Base-by-base conservation (phyloP, 352 stramenopile genomes). In the Blastocystis sp. region DNA sequence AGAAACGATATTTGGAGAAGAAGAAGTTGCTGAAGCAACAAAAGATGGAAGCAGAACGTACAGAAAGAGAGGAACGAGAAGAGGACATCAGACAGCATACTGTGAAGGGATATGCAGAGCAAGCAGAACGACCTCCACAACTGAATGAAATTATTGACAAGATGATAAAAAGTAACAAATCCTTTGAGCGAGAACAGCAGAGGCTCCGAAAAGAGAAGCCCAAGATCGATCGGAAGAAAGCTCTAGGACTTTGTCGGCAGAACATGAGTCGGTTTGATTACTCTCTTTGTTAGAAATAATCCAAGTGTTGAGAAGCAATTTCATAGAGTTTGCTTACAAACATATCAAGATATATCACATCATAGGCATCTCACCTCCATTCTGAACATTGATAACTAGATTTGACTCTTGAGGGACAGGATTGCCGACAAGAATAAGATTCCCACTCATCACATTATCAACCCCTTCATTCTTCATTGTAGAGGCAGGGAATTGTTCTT, bases 251-350 rank as follows among this genome's bases (percentile, higher is more conserved):
- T 5, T 80, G 69, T 63, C 43, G 51, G 0, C 69, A 63, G 12
- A 59, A 80, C 27, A 80, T 80, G 69, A 54, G 43, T 32, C 69
- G 69, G 11, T 80, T 80, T 39, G 69, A 80, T 80, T 75, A 16
- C 14, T n/a, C 65, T 75, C 35, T 75, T 75, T 75, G 24, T 42
- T 21, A n/a, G n/a, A n/a, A n/a, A n/a, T n/a, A n/a, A n/a, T n/a
- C n/a, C n/a, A n/a, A n/a, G n/a, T n/a, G n/a, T n/a, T 61, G 54
- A 32, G 39, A 46, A 9, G 9, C 39, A 46, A 46, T 9, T 46
- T 9, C 3, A 9, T 9, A 61, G 54, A 14, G 54, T 61, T 61
- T 61, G 2, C 56, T 46, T 24, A 69, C 65, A 77, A 77, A 77
- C 65, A 77, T n/a, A 29, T 46, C 27, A 69, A 21, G 11, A 77